Evolutionary conservation across 2,329 filamentous ascomycete genomes (phyloP).

Genomic region (Colletotrichum eleusines): DNA sequence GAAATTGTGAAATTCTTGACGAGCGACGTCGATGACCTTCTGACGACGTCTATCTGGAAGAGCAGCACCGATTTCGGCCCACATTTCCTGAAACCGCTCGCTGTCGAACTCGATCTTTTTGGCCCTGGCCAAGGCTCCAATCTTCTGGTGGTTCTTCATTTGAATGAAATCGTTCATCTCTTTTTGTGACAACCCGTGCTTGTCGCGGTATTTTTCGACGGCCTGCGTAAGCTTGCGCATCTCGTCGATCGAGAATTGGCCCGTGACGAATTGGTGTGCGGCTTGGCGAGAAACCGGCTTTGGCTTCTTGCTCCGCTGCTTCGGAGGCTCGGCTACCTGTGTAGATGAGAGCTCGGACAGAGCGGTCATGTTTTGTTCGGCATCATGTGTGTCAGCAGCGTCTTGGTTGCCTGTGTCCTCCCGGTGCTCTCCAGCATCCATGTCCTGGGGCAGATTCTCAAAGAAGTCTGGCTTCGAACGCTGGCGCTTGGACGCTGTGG

Average conservation of each 20-base stretch:
- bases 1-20: conserved; percentile 75
- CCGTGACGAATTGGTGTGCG: conserved; percentile 2
- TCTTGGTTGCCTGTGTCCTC: conserved; percentile 31
- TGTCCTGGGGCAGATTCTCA: conserved; percentile 46
- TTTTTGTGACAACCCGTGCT: conserved; percentile 56
- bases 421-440: conserved; percentile 39
- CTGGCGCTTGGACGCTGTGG: conserved; percentile 54
- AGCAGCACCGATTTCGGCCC: conserved; percentile 60
- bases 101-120: conserved; percentile 50
- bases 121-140: conserved; percentile 43
- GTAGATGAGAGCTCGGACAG: not conserved
- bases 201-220: conserved; percentile 59
- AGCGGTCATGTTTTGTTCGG: conserved; percentile 24
- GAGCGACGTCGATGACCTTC: conserved; percentile 67
- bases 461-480: conserved; percentile 60
- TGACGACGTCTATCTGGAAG: conserved; percentile 64
- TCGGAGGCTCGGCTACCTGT: not conserved
- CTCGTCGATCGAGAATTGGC: conserved; percentile 51
- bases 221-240: conserved; percentile 55
- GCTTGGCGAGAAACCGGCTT: not conserved
- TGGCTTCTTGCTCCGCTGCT: not conserved
- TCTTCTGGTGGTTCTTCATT: conserved; percentile 30
- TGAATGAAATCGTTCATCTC: conserved; percentile 63
- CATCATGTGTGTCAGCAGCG: conserved; percentile 30
- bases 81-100: conserved; percentile 58